Evolutionary conservation across 805 yeast species (phyloP), one percentile per base, ranked within the genome.

Genomic region (Candida morakotiae): DNA sequence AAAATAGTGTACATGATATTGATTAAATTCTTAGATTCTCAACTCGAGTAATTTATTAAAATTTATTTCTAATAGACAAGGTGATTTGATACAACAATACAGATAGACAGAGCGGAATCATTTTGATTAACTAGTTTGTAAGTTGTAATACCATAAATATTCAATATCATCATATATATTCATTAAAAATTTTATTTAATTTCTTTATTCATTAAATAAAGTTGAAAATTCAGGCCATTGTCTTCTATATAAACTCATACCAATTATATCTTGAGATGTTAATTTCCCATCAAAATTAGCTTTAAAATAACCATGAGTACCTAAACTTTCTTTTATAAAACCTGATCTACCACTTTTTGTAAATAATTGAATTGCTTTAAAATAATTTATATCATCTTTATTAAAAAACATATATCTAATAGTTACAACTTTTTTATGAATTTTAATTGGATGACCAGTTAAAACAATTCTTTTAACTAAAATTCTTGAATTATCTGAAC

Each of bases 281-380:
- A 94, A 68, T 53, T 83, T 86, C 41, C 89, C 91, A 56, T 93
- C 97, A 52, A 93, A 93, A 7, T 85, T 83, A 17, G 97, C 96
- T 67, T 93, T 93, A 77, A 83, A 89, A 69, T 91, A 87, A 45
- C 99, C 99, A 58, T 93, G 98, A 2, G 98, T 93, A 65, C 99
- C 99, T 68, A 93, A 72, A 56, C 89, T 78, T 59, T 91, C 97
- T 62, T 87, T 91, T 58, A 94, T 91, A 60, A 84, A 84, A 38
- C 99, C 99, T 15, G 88, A 73, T 60, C 97, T 80, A 35, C 98
- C 99, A 51, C 81, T 74, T 59, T 86, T 87, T 28, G 98, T 89
- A 62, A 87, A 93, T 43, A 93, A 67, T 29, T 98, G 98, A 48
- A 93, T 83, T 4, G 89, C 82, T 64, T 85, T 86, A 75, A 83